Evolutionary conservation across 192 early-diverging fungal species (phyloP), one percentile per base, ranked within the genome.

Genomic region (Coemansia sp.): DNA sequence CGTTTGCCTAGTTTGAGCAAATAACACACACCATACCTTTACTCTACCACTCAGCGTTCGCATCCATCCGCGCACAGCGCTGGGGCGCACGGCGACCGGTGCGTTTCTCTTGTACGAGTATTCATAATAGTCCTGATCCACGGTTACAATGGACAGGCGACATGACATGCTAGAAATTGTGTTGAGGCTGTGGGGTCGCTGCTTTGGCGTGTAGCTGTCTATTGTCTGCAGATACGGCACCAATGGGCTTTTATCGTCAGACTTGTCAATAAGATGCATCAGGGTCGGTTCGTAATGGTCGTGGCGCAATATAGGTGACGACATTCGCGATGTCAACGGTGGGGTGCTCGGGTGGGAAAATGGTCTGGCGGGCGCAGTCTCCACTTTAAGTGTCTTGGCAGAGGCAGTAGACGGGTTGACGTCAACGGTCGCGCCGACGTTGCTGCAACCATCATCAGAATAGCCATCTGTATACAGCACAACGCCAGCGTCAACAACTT

Each of bases 61-160:
- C 30, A 67, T 32, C 76, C 69, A 78, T 36, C 69, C 76, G 26
- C 65, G 64, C 41, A 68, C 9, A 19, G 22, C 56, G 58, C 65
- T 78, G 8, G 76, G 76, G 22, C 39, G 56, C 22, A 78, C 57
- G 19, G 60, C 53, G 3, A 66, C 56, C 5, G 60, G 56, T 9
- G 51, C 22, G 10, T 60, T 63, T 18, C 59, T 72, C 45, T 72
- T 72, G 51, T 65, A 61, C 38, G 69, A 72, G 40, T 58, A 69
- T 33, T 68, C 58, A 5, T 60, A 55, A 62, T 72, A 78, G 15
- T 62, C 70, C 18, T 56, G 51, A 41, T 72, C 53, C 17, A 53
- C 37, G 1, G 64, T 68, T 30, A 70, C 56, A 31, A 77, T 70
- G 2, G 74, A 70, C 13, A 77, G 60, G 23, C 63, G 74, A 23